These are phyloP conservation scores for Truncatella angustata DNA, from an alignment of 2,329 filamentous ascomycete genomes.

Conservation along the genomic window DNA sequence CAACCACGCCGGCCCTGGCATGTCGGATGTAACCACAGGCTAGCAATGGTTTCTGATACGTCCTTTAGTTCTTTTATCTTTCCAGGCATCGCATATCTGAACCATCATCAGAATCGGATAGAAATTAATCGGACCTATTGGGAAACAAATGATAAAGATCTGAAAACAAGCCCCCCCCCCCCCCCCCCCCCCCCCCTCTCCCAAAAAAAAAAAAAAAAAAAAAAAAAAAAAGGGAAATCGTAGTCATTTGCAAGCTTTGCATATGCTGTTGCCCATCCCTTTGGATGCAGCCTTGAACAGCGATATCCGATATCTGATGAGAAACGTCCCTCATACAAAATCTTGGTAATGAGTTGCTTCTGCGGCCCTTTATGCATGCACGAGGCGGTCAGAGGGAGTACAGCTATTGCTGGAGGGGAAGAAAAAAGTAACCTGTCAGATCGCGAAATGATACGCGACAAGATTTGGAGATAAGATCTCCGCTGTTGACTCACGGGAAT, in stretches of 20 bases:
- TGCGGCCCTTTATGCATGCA: background rate
- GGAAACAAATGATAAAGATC: too few species aligned
- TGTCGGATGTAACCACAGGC: background rate
- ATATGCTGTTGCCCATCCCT: background rate
- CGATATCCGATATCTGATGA: background rate
- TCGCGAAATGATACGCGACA: background rate
- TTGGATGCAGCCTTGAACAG: too few species aligned
- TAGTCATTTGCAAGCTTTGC: too few species aligned
- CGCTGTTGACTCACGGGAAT: too few species aligned
- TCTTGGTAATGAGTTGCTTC: background rate
- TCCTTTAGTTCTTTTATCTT: background rate
- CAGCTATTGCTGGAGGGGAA: background rate
- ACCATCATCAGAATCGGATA: too few species aligned
- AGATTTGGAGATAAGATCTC: background rate
- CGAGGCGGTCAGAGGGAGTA: too few species aligned
- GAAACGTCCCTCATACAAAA: background rate
- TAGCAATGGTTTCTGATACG: background rate
- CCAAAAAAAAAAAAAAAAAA: too few species aligned
- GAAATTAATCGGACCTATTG: too few species aligned
- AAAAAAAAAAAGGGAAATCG: too few species aligned
- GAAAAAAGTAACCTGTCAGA: slow-evolving; percentile 1
- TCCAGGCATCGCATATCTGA: background rate
- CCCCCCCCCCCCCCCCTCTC: too few species aligned
- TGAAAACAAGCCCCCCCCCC: too few species aligned
- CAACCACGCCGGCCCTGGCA: background rate